Base-by-base conservation (phyloP, 2,329 filamentous ascomycete species). In the Apiospora saccharicola region DNA sequence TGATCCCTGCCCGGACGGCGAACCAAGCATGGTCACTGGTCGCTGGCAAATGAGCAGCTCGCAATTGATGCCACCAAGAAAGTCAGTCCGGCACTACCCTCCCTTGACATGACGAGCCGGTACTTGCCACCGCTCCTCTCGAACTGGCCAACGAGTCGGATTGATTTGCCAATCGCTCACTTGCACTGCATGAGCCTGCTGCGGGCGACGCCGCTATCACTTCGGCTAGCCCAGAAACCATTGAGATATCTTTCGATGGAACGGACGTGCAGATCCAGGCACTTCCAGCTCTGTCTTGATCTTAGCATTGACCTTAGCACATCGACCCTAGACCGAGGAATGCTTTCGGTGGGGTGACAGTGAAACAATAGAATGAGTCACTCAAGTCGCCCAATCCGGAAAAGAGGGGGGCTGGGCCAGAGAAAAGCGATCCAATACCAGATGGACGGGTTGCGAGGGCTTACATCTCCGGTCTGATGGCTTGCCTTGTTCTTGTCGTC, bases 1-100 rank as follows among this genome's bases (percentile, higher is more conserved):
- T 76, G 67, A 78, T 75, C 79, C 79, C 75, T 80, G 78, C 49
- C 16, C 34, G 34, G 34, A 41, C 57, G 16, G 57, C 57, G 57
- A 24, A 41, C 57, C 57, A 64, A 13, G 34, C 34, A n/a, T 41
- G 19, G 57, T 37, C 53, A 37, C 19, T 61, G 53, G 53, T 3
- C 30, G 26, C 53, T 22, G 19, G 57, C 57, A 64, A 64, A 64
- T 64, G 57, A 41, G 57, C 51, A 34, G 1, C 51, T 34, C 26
- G 14, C 51, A 57, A 34, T 57, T 57, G 51, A 57, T 30, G 34
- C 26, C 51, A 64, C 53, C 53, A 64, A 64, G 57, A 64, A 41
- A 57, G 26, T 57, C 51, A 22, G 24, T 57, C 51, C 24, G 51
- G 51, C 16, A 57, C 51, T 34, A 19, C 51, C 51, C 26, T 34